Base-by-base conservation (phyloP, 2,329 filamentous ascomycete genomes). In the Verticillium klebahnii region DNA sequence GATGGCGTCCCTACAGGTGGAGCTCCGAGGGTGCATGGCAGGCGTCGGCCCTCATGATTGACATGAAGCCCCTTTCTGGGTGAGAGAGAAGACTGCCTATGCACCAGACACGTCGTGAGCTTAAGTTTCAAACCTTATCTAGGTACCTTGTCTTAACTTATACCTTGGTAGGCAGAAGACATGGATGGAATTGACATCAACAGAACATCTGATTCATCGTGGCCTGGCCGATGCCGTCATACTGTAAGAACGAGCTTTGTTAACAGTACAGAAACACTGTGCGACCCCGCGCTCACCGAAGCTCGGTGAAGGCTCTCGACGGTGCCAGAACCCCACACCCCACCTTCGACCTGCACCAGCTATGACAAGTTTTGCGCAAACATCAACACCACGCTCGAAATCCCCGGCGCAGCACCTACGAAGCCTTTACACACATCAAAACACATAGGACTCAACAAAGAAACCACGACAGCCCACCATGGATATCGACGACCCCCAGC, bases 401-500 rank as follows among this genome's bases (percentile, higher is more conserved):
- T 14, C 14, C 7, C 12, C 32, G 32, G 15, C 25, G 25, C 54
- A 56, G 5, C 54, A 34, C 25, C 31, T 56, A 32, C 54, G 17
- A 32, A 25, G 2, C 11, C 19, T 54, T 23, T 7, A 25, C 50
- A 23, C n/a, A 54, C 19, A 5, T 40, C 50, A 14, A 19, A 54
- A 17, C 7, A 12, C 15, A 23, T 25, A 9, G 17, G 29, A 5
- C 29, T 29, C 37, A 31, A 31, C n/a, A 5, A 0, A 52, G 11
- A 19, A 9, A 52, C 25, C 8, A 36, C 34, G 7, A 19, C 5
- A 37, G 23, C 61, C 66, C 66, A 68, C 52, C 58, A 76, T 78
- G 76, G 76, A 78, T 67, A 74, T 77, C 66, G 73, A 78, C 77
- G 74, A 66, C 74, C 29, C 29, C 54, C 36, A 54, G 37, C 34